phyloP scores from a whole-genome alignment of 805 yeast genomes.

The Saturnispora sanitii region DNA sequence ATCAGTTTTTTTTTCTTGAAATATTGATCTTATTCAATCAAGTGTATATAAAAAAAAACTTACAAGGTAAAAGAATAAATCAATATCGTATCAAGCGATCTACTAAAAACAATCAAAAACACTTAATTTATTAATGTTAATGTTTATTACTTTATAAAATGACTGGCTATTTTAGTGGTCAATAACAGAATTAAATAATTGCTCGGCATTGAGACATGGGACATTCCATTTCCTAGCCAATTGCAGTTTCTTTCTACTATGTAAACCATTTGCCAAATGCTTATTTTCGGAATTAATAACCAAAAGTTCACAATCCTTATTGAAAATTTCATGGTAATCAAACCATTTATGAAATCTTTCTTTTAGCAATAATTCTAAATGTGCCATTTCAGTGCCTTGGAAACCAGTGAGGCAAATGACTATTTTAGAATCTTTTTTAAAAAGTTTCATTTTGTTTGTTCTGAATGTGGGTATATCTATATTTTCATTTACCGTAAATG shows the following conservation, averaged over 20 bases:
- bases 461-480: conserved; percentile 1
- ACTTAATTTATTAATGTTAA: background rate
- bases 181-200: conserved; percentile 4
- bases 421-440: conserved; percentile 3
- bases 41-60: too few relatives aligned
- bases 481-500: conserved; percentile 7
- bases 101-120: background rate
- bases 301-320: conserved; percentile 43
- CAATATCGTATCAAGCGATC: too few relatives aligned
- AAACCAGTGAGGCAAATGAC: conserved; percentile 24
- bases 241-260: conserved; percentile 17
- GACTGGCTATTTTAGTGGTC: background rate
- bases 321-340: conserved; percentile 40
- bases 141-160: too few relatives aligned
- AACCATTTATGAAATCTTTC: conserved; percentile 35
- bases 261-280: background rate
- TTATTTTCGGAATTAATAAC: conserved; percentile 21
- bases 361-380: conserved; percentile 44
- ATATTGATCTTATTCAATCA: too few relatives aligned
- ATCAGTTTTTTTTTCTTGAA: too few relatives aligned
- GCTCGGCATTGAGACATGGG: conserved; percentile 4
- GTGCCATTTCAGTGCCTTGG: conserved; percentile 24
- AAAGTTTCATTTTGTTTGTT: background rate
- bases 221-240: conserved; percentile 21
- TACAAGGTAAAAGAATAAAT: too few relatives aligned